Evolutionary conservation across 1,139 yeast species (phyloP).

Genomic region (Ogataea hybrid): DNA sequence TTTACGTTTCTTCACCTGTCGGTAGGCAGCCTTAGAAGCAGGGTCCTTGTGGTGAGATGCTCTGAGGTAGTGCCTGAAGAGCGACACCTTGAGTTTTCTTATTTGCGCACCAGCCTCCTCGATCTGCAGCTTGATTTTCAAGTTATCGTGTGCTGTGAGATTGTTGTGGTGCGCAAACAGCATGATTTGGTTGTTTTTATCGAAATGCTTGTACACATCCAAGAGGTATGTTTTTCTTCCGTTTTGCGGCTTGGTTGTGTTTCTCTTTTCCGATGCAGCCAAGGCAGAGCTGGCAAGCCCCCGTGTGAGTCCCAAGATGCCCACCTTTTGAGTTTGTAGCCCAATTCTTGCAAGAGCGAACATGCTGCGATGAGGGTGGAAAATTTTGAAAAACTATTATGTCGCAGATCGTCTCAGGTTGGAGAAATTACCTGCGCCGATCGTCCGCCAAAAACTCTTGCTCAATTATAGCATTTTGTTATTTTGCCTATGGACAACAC

Average conservation of each 20-base stretch:
- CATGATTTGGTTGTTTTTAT: constrained; percentile 66
- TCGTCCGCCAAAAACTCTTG: constrained; percentile 4
- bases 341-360: constrained; percentile 2
- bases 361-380: constrained; percentile 5
- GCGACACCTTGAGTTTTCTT: constrained; percentile 61
- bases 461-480: not conserved
- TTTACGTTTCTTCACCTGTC: constrained; percentile 40
- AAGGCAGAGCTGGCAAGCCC: constrained; percentile 4
- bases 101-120: constrained; percentile 62
- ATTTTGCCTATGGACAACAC: constrained; percentile 9
- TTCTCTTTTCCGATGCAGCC: constrained; percentile 28
- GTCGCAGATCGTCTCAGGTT: not conserved
- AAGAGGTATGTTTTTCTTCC: constrained; percentile 83
- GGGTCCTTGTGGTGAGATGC: constrained; percentile 73
- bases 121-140: constrained; percentile 59
- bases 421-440: constrained; percentile 1
- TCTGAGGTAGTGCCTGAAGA: constrained; percentile 75
- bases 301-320: not conserved
- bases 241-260: constrained; percentile 49
- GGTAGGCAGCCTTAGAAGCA: constrained; percentile 54
- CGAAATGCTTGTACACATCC: constrained; percentile 71
- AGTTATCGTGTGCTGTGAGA: constrained; percentile 66
- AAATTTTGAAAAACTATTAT: constrained; percentile 6
- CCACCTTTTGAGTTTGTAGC: not conserved
- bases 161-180: constrained; percentile 85